Evolutionary conservation across 768 basidiomycete species (phyloP), one percentile per base, ranked within the genome.

Genomic region (Multifurca ochricompacta): DNA sequence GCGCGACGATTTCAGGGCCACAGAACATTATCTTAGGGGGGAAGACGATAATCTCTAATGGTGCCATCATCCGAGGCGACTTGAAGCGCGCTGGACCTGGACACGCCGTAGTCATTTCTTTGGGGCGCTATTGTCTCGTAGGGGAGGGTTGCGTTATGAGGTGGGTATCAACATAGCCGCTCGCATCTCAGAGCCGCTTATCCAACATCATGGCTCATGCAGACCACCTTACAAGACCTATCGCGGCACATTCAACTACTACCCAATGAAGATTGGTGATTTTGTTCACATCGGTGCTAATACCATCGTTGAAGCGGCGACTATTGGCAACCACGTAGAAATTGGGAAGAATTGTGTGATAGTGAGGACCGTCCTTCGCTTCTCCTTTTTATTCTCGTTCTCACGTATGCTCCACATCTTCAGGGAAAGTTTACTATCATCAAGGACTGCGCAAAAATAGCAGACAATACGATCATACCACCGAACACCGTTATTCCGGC

Each of bases 21-120:
- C 87, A 93, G 69, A 97, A 96, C 68, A 99, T 98, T 67, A 91
- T 97, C 58, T 82, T 99, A 13, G 92, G 91, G 36, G 96, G 95
- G 42, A 96, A 97, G 73, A 93, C 92, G 2, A 91, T 98, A 68
- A 94, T 99, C 55, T 87, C 92, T 1, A 85, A 80, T 55, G 80
- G 83, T 18, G 89, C 90, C 8, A 91, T 97, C 51, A 86, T 99
- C 46, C 85, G 96, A 44, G 96, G 96, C 2, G 96, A 99, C 66
- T 74, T 99, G 49, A 77, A 92, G 42, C 75, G 94, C 36, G 87
- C 91, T 9, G 91, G 89, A 6, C 84, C 90, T 31, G 91, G 91
- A 3, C 90, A 93, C 75, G 87, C 92, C 5, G 93, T 96, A 4
- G 91, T 94, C 48, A 90, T 99, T 35, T 88, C 88, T 8, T 73